Percentiles rank a stretch among this genome's conserved stretches.
These are phyloP conservation scores for Protea cynaroides DNA, from an alignment of 164 flowering plant species.

Conservation along the genomic window DNA sequence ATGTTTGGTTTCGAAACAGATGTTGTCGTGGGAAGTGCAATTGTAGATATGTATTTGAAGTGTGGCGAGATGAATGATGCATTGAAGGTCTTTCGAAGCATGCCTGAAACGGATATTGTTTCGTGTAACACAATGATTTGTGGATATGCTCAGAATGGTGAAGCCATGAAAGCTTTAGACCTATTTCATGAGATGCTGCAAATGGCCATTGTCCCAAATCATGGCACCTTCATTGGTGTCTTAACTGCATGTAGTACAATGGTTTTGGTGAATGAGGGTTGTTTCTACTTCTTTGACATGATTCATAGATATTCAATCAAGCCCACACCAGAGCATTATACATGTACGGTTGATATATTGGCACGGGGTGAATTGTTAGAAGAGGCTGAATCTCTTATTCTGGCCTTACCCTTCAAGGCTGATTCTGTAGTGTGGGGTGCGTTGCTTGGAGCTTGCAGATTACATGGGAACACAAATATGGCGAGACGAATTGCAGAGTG, in stretches of 20 bases:
- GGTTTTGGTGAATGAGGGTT: conserved; percentile 21
- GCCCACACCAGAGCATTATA: conserved; percentile 27
- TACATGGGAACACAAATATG: conserved; percentile 17
- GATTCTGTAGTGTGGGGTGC: conserved; percentile 23
- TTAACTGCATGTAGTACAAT: conserved; percentile 20
- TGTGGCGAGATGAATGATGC: conserved; percentile 26
- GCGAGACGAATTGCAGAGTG: conserved; percentile 11
- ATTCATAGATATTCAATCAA: conserved; percentile 12
- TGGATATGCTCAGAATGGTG: conserved; percentile 24
- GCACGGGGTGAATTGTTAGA: conserved; percentile 21
- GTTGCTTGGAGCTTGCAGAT: conserved; percentile 26
- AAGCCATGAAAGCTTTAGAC: conserved; percentile 17
- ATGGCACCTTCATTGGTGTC: conserved; percentile 25
- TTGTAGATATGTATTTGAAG: conserved; percentile 29
- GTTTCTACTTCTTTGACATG: conserved; percentile 19
- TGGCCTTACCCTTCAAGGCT: conserved; percentile 14
- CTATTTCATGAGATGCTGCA: conserved; percentile 19
- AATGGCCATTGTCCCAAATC: conserved; percentile 16
- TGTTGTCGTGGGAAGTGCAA: conserved; percentile 24
- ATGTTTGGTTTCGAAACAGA: conserved; percentile 20
- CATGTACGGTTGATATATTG: conserved; percentile 27
- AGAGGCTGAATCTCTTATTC: conserved; percentile 20
- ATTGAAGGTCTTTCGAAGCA: conserved; percentile 7
- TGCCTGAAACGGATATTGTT: conserved; percentile 21
- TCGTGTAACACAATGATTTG: conserved; percentile 28